Base-by-base conservation (phyloP, 2,329 filamentous ascomycete species). In the Calonectria leucothoes region DNA sequence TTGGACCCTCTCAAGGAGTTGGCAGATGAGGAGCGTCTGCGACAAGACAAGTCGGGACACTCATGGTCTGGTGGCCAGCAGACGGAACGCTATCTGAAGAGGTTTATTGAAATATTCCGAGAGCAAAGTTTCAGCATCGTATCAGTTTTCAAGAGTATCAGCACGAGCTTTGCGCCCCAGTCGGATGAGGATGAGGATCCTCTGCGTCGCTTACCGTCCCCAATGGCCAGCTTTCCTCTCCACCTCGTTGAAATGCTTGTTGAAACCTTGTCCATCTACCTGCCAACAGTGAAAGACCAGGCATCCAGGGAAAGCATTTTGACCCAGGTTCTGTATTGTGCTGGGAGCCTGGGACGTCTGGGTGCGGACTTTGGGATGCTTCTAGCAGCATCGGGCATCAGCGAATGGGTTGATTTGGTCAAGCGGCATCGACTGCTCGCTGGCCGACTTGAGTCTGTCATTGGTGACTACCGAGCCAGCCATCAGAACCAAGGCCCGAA, bases 101-200 rank as follows among this genome's bases (percentile, higher is more conserved):
- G 96, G 61, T 99, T 98, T 84, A 94, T 99, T 79, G 97, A 99
- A 82, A 95, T 99, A 33, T 98, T 98, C 83, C 94, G 97, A 66
- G 97, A 99, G 84, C 97, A 99, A 84, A 98, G 95, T 82, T 99
- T 99, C 83, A 94, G 93, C 52, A 98, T 98, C 73, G 92, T 98
- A 33, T 98, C 95, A 72, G 95, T 98, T 89, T 98, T 97, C 84
- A 94, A 93, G 80, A 97, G 94, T 80, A 95, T 98, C 0, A 88
- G 90, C 4, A 89, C 91, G 4, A 84, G 83, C 66, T 79, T 85
- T 52, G 68, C 76, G 15, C 64, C 74, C 3, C 65, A 79, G 33
- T 59, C 64, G 8, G 71, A 76, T 1, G 72, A 61, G 3, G 73
- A 79, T 15, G 70, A 70, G 1, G 69, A 78, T 48, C 85, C 87